Percentiles rank a stretch among this genome's conserved stretches.
phyloP scores from a whole-genome alignment of 2,329 filamentous ascomycete genomes.

The Ophiostoma triangulosporum region DNA sequence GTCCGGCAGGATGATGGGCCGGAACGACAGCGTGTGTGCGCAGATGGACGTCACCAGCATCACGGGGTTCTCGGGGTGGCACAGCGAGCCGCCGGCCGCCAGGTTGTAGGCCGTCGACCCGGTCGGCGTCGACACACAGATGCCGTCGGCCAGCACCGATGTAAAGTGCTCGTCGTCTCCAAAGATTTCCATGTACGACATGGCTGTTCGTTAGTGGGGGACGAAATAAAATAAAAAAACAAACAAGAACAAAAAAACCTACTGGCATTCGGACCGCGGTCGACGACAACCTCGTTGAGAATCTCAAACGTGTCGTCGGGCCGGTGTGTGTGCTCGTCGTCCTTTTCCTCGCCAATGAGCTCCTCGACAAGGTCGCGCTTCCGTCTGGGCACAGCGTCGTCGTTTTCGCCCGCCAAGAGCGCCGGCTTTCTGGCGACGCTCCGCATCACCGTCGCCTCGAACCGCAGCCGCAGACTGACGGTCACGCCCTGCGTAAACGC shows the following conservation, averaged over 20 bases:
- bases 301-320: slow-evolving; percentile 82
- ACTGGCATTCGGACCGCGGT: slow-evolving; percentile 67
- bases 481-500: slow-evolving; percentile 76
- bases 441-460: slow-evolving; percentile 90
- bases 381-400: slow-evolving; percentile 13
- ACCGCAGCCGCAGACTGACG: slow-evolving; percentile 73
- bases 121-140: slow-evolving; percentile 88
- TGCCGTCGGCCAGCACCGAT: slow-evolving; percentile 79
- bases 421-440: too few species aligned
- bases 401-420: not conserved
- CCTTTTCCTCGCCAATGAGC: slow-evolving; percentile 71
- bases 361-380: slow-evolving; percentile 68
- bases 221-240: too few species aligned
- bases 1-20: slow-evolving; percentile 92
- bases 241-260: not conserved
- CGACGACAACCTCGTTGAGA: slow-evolving; percentile 91
- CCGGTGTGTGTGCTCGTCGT: slow-evolving; percentile 71
- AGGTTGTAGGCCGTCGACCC: slow-evolving; percentile 94
- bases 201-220: slow-evolving; percentile 55
- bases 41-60: slow-evolving; percentile 92
- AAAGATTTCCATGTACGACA: slow-evolving; percentile 86
- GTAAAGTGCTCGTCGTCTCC: slow-evolving; percentile 94
- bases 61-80: slow-evolving; percentile 91
- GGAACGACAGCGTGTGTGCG: slow-evolving; percentile 86
- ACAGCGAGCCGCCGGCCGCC: slow-evolving; percentile 86